These are phyloP conservation scores for Cyamopsis tetragonoloba DNA, from an alignment of 306 rosid genomes.

Conservation along the genomic window DNA sequence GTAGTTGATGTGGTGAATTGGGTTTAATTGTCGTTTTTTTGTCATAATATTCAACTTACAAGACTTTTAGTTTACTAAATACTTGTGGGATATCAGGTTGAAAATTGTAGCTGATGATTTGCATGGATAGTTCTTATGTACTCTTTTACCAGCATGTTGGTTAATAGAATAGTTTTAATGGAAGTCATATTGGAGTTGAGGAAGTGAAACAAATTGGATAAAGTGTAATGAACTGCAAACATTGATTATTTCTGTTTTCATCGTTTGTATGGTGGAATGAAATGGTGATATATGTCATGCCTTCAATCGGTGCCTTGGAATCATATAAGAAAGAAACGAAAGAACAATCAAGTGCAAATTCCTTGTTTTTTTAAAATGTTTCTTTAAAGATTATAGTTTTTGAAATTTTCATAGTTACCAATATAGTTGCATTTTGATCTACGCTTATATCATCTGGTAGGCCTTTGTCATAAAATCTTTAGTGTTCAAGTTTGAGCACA, in stretches of 20 bases:
- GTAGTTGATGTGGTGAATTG: background rate
- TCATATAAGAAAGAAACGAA: background rate
- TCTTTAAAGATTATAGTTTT: background rate
- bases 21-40: background rate
- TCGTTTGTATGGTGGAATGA: background rate
- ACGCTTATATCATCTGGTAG: background rate
- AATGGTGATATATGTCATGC: background rate
- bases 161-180: background rate
- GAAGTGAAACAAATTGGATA: background rate
- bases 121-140: background rate
- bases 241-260: background rate
- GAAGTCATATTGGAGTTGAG: background rate
- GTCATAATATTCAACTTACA: conserved; percentile 5
- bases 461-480: background rate
- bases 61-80: conserved; percentile 1
- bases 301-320: background rate
- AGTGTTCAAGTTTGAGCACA: background rate
- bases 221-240: background rate
- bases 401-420: background rate
- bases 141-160: background rate
- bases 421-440: background rate
- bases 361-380: background rate
- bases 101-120: background rate
- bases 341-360: background rate
- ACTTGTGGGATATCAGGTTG: background rate